These are phyloP conservation scores for Paramyrothecium roridum DNA, from an alignment of 2,329 filamentous ascomycete species.

Conservation along the genomic window DNA sequence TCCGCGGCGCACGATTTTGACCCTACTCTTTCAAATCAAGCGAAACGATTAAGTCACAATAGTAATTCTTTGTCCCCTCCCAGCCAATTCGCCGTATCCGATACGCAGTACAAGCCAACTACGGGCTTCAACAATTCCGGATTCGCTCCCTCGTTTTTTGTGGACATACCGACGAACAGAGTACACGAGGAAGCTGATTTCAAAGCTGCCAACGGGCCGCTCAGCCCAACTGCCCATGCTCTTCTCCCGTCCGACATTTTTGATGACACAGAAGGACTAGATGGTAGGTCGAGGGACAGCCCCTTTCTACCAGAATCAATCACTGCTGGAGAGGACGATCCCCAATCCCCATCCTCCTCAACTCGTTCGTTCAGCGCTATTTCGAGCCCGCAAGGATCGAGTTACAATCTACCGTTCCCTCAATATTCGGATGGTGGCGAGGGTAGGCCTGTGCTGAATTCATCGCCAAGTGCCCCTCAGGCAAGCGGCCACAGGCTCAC, in stretches of 20 bases:
- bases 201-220: conserved; percentile 61
- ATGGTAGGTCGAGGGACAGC: conserved; percentile 33
- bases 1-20: conserved; percentile 45
- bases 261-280: conserved; percentile 62
- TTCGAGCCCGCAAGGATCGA: conserved; percentile 60
- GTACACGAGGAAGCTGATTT: conserved; percentile 55
- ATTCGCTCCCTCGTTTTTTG: conserved; percentile 52
- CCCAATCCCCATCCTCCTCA: conserved; percentile 61
- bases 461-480: conserved; percentile 35
- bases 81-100: conserved; percentile 30
- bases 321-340: conserved; percentile 33
- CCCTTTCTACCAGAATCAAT: conserved; percentile 30
- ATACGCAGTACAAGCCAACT: conserved; percentile 45
- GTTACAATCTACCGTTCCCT: conserved; percentile 55
- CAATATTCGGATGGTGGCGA: conserved; percentile 46
- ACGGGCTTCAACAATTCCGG: conserved; percentile 52
- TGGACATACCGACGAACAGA: conserved; percentile 41
- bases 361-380: conserved; percentile 53
- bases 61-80: conserved; percentile 43
- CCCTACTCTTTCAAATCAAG: conserved; percentile 31
- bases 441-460: conserved; percentile 34
- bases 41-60: conserved; percentile 45
- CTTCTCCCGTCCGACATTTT: conserved; percentile 67
- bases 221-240: conserved; percentile 74
- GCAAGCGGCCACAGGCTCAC: conserved; percentile 35